Percentiles rank a stretch among this genome's conserved stretches.
Conservation (phyloP, 345 rosid species). For the Populus nigra region DNA sequence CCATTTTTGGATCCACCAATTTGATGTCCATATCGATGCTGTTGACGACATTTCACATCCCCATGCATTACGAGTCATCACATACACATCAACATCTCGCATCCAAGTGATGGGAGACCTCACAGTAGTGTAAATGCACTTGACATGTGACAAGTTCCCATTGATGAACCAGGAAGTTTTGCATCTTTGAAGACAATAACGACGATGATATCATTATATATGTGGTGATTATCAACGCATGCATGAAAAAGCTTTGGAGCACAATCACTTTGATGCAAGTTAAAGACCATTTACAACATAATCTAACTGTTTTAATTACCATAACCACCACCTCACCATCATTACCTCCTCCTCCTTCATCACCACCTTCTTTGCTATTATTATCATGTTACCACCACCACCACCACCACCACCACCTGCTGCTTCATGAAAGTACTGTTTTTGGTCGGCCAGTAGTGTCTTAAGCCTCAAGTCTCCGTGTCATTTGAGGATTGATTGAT, state of each 20-base stretch:
- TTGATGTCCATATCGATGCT: not conserved
- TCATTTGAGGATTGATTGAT: not conserved
- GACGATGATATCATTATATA: no score
- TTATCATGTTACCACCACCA: accelerated
- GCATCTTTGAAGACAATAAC: not conserved
- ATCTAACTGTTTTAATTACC: no score
- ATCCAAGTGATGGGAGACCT: not conserved
- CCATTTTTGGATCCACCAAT: not conserved
- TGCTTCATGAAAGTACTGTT: not conserved
- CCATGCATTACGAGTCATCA: not conserved
- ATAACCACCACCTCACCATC: accelerated
- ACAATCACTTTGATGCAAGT: not conserved
- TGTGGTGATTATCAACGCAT: not conserved
- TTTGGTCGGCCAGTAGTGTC: not conserved
- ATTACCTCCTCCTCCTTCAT: no score
- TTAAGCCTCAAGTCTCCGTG: not conserved
- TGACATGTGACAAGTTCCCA: not conserved
- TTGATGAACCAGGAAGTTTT: not conserved
- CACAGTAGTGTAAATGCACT: not conserved
- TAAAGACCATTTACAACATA: not conserved
- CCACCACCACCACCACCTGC: no score
- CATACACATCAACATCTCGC: not conserved
- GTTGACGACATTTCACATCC: not conserved
- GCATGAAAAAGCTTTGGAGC: not conserved
- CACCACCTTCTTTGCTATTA: no score